A percentile compares a stretch with the other conserved stretches of the same genome.
phyloP scores from a whole-genome alignment of 257 asterid genomes.

The Solanum phureja region DNA sequence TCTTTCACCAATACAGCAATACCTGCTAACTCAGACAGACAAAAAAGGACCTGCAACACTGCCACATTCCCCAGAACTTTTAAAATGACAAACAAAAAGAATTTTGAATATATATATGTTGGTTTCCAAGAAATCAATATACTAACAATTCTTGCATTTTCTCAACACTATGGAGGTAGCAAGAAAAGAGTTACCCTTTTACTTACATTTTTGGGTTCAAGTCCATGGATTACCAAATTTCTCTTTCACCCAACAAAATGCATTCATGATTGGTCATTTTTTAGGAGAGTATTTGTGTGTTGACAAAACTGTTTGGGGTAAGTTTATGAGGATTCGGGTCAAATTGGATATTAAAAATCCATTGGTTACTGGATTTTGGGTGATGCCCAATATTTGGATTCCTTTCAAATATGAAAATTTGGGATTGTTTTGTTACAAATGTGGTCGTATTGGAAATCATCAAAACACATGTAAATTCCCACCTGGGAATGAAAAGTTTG shows the following conservation, averaged over 20 bases:
- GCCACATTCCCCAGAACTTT: no score
- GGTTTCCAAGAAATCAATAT: no score
- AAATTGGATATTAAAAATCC: conserved; percentile 10
- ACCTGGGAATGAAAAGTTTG: conserved; percentile 8
- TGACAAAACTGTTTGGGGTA: background rate
- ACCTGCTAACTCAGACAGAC: no score
- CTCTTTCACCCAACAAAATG: conserved; percentile 7
- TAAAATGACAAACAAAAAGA: no score
- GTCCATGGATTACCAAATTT: conserved; percentile 18
- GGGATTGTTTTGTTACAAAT: conserved; percentile 1
- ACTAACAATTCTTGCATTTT: no score
- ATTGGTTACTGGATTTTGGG: conserved; percentile 15
- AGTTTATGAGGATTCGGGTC: conserved; percentile 11
- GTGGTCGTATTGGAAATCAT: conserved; percentile 15
- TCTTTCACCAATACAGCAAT: no score
- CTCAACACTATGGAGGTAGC: no score
- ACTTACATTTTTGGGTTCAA: background rate
- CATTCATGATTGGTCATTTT: conserved; percentile 7
- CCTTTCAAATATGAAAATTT: conserved; percentile 23
- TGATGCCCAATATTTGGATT: conserved; percentile 4
- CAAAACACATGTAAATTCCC: conserved; percentile 15
- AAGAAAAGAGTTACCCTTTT: no score
- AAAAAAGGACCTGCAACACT: no score
- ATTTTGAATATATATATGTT: no score
- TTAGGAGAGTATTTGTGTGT: conserved; percentile 2